Percentiles rank a stretch among this genome's conserved stretches.
phyloP scores from a whole-genome alignment of 306 rosid species.

The Castanea mollissima region DNA sequence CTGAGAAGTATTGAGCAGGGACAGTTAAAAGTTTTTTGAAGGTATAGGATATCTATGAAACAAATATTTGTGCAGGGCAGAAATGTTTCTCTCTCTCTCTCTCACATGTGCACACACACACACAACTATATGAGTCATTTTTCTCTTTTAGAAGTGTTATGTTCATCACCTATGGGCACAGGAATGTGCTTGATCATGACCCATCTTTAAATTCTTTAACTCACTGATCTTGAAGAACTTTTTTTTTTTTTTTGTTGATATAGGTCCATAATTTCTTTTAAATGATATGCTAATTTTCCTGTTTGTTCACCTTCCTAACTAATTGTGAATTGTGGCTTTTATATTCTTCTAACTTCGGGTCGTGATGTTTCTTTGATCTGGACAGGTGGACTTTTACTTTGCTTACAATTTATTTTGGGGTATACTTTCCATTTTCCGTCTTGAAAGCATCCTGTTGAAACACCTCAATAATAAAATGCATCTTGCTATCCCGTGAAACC shows the following conservation, averaged over 20 bases:
- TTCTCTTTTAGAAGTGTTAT: background rate
- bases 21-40: too few relatives aligned
- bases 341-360: conserved; percentile 4
- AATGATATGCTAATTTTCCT: background rate
- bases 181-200: background rate
- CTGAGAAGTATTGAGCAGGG: background rate
- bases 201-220: background rate
- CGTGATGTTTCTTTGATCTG: conserved; percentile 31
- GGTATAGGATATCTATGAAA: background rate
- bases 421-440: conserved; percentile 32
- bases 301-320: background rate
- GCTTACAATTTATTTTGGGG: conserved; percentile 75
- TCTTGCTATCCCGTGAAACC: background rate
- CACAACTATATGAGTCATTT: background rate
- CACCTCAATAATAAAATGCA: background rate
- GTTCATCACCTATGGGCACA: background rate
- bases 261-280: background rate
- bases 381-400: conserved; percentile 79
- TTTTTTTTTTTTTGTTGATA: background rate
- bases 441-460: conserved; percentile 13
- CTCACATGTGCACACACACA: background rate
- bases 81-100: background rate
- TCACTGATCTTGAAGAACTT: background rate
- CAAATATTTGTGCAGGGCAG: background rate
- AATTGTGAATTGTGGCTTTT: conserved; percentile 14